phyloP scores from a whole-genome alignment of 495 filamentous ascomycete genomes.

The Podospora didyma region DNA sequence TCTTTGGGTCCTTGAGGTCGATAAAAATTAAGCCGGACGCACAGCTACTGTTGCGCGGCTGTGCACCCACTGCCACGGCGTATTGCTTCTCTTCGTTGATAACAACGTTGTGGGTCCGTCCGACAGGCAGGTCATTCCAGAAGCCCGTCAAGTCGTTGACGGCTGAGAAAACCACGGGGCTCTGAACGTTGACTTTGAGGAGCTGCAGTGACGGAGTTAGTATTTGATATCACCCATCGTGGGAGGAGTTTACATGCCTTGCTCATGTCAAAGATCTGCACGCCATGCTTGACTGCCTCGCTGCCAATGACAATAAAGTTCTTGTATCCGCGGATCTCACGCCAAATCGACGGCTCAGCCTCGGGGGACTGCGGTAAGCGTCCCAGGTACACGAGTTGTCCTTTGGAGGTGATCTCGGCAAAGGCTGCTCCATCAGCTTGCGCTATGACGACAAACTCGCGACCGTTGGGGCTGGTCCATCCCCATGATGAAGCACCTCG shows the following conservation, averaged over 20 bases:
- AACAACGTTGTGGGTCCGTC: slow-evolving; percentile 48
- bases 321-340: slow-evolving; percentile 44
- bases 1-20: slow-evolving; percentile 43
- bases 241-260: slow-evolving; percentile 19
- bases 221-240: too few relatives aligned
- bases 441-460: slow-evolving; percentile 55
- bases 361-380: slow-evolving; percentile 47
- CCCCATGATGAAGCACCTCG: slow-evolving; percentile 46
- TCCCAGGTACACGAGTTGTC: slow-evolving; percentile 53
- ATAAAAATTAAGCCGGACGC: slow-evolving; percentile 46
- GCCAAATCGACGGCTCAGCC: slow-evolving; percentile 40
- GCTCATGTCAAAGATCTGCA: slow-evolving; percentile 51
- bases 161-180: slow-evolving; percentile 26
- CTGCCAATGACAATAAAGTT: slow-evolving; percentile 46
- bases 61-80: slow-evolving; percentile 42
- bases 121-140: slow-evolving; percentile 29
- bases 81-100: slow-evolving; percentile 42
- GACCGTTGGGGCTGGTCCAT: slow-evolving; percentile 54
- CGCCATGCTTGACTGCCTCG: slow-evolving; percentile 42
- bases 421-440: slow-evolving; percentile 57
- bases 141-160: slow-evolving; percentile 33
- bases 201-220: slow-evolving; percentile 14
- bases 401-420: slow-evolving; percentile 46
- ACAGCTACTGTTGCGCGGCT: slow-evolving; percentile 35
- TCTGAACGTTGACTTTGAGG: slow-evolving; percentile 15